Base-by-base conservation (phyloP, 768 basidiomycete species). In the Kondoa malvinella region DNA sequence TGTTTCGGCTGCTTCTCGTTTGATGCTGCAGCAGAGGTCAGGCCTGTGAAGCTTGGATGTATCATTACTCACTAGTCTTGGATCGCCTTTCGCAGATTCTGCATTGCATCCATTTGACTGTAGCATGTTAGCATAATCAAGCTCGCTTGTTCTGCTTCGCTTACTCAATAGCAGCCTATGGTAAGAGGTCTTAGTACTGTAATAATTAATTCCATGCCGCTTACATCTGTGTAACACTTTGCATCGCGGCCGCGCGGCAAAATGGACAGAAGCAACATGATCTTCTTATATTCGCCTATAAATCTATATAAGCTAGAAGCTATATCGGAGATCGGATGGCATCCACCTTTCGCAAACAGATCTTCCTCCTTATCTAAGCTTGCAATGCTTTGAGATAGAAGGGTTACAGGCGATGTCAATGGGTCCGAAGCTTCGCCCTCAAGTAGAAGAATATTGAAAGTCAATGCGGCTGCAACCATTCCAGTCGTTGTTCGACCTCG, bases 81-180 rank as follows among this genome's bases (percentile, higher is more conserved):
- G 62, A 99, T 87, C 0, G 95, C 90, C 76, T 89, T 89, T 34
- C 95, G 84, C 50, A 99, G 80, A 75, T 99, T 99, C 77, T 99
- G 95, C 0, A 99, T 92, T 71, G 67, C 71, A 68, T 68, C 64
- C 31, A 66, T 71, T n/a, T 29, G 57, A 14, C 32, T 66, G 58
- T 27, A 12, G 34, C 14, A 12, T n/a, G n/a, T n/a, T 4, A 17
- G 31, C 34, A 3, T 2, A 12, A 21, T 30, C 33, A 4, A 25
- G 25, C 76, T 56, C 85, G 83, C 77, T 99, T 99, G 14, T 95
- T 94, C 12, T 85, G 79, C 77, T 96, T 96, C 25, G 95, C 73
- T 92, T 83, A 16, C 30, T 27, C 30, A 8, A 31, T 59, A 8
- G 58, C 58, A 31, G 30, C 58, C 4, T 63, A 60, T 15, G 31